Evolutionary conservation across 169 alveolate species (phyloP).

Genomic region (Eimeria maxima): DNA sequence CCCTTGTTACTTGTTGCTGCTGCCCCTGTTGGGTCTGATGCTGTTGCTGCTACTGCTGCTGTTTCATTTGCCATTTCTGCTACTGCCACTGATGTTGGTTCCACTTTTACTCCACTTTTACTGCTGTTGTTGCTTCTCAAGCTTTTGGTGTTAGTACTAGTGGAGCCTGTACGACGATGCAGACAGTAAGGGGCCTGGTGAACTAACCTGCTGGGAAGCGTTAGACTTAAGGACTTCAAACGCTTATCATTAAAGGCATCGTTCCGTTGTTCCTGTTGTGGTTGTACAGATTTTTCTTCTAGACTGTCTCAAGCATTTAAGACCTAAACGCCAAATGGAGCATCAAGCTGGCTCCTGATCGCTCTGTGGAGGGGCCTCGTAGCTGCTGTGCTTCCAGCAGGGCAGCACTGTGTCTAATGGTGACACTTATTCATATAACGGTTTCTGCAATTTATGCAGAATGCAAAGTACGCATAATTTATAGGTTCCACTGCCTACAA

Average conservation of each 20-base stretch:
- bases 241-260: background rate
- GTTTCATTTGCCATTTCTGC: background rate
- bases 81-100: background rate
- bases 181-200: too few relatives aligned
- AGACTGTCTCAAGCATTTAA: background rate
- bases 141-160: background rate
- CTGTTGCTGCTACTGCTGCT: background rate
- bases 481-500: too few relatives aligned
- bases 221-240: background rate
- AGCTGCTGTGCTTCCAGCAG: background rate
- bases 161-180: background rate
- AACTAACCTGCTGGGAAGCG: too few relatives aligned
- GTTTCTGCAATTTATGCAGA: too few relatives aligned
- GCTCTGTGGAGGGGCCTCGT: background rate
- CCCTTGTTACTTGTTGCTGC: background rate
- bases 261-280: background rate
- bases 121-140: background rate
- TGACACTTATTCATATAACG: too few relatives aligned
- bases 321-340: background rate
- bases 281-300: slow-evolving; percentile 5
- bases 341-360: background rate
- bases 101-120: background rate
- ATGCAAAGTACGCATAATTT: too few relatives aligned
- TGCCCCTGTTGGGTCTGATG: background rate
- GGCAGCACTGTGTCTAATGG: background rate